Base-by-base conservation (phyloP, 345 rosid species). In the Populus nigra region DNA sequence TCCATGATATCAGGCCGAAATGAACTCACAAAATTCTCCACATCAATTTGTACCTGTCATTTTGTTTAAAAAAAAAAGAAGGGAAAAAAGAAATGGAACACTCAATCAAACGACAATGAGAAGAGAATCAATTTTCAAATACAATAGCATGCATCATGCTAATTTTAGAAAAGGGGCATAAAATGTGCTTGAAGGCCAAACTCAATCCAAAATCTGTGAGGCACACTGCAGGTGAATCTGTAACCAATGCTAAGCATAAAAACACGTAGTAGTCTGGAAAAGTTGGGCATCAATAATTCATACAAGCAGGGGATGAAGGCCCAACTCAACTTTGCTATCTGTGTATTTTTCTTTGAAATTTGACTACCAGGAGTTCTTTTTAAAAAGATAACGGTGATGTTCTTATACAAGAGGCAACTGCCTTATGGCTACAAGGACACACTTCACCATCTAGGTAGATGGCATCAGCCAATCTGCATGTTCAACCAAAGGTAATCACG, bases 1-100 rank as follows among this genome's bases (percentile, higher is more conserved):
- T 96, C 98, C 99, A 96, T 92, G 69, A 94, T 88, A 86, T 94
- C 98, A 1, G 95, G 93, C 79, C 97, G 88, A 85, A 92, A 96
- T 27, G 99, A 92, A 81, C 86, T 90, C 72, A 89, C 97, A 79
- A 89, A 90, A 79, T 82, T 83, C 85, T 94, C 98, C 66, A 92
- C 95, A 73, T 94, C 95, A 23, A 91, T 91, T 84, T 92, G 88
- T 22, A 96, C 97, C 99, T 96, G 87, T 43, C 72, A 77, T 73
- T 36, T 29, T 3, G 55, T 23, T 23, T 25, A 5, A 39, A 39
- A 27, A 20, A 20, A 72, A 33, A 49, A 27, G n/a, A 69, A 29
- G 47, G 22, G 77, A 2, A 33, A 23, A 7, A 41, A 59, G 13
- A 27, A 62, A 38, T 47, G 18, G 49, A 11, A 43, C 50, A 17